Evolutionary conservation across 352 stramenopile species (phyloP).

Genomic region (Phytophthora cryptogea): DNA sequence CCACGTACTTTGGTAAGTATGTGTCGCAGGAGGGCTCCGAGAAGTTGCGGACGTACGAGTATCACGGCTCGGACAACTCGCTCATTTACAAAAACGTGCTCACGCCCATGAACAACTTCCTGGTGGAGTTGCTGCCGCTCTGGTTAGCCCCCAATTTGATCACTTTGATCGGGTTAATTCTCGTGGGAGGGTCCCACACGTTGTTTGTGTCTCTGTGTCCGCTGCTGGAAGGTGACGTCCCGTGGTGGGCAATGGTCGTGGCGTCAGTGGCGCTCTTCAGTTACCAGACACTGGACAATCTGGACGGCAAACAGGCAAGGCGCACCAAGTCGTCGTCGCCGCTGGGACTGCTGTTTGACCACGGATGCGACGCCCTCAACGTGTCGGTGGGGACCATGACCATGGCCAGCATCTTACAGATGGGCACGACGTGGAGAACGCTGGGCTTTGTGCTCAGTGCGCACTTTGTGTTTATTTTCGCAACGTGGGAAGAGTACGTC

Average conservation of each 20-base stretch:
- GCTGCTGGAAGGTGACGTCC: slow-evolving; percentile 69
- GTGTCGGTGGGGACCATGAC: slow-evolving; percentile 84
- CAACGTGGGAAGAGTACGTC: slow-evolving; percentile 87
- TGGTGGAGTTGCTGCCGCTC: slow-evolving; percentile 74
- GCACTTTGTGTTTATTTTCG: slow-evolving; percentile 84
- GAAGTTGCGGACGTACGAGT: slow-evolving; percentile 87
- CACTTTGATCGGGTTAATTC: slow-evolving; percentile 71
- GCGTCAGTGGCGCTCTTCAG: slow-evolving; percentile 64
- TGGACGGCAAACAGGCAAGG: slow-evolving; percentile 84
- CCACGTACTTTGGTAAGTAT: slow-evolving; percentile 90
- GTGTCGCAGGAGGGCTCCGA: slow-evolving; percentile 84
- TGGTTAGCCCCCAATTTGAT: slow-evolving; percentile 88
- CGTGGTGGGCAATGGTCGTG: slow-evolving; percentile 70
- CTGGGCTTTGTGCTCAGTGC: slow-evolving; percentile 72
- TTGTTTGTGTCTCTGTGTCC: slow-evolving; percentile 76
- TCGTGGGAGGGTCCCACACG: slow-evolving; percentile 64
- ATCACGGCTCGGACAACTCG: slow-evolving; percentile 86
- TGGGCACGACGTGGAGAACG: slow-evolving; percentile 83
- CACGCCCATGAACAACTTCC: slow-evolving; percentile 85
- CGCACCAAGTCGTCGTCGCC: slow-evolving; percentile 82
- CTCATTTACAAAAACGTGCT: slow-evolving; percentile 89
- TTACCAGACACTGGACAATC: slow-evolving; percentile 88
- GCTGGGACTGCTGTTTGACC: slow-evolving; percentile 84
- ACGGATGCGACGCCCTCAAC: slow-evolving; percentile 85
- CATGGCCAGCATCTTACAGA: slow-evolving; percentile 76